Evolutionary conservation across 1,284 basidiomycete species (phyloP).

Genomic region (Bjerkandera adusta): DNA sequence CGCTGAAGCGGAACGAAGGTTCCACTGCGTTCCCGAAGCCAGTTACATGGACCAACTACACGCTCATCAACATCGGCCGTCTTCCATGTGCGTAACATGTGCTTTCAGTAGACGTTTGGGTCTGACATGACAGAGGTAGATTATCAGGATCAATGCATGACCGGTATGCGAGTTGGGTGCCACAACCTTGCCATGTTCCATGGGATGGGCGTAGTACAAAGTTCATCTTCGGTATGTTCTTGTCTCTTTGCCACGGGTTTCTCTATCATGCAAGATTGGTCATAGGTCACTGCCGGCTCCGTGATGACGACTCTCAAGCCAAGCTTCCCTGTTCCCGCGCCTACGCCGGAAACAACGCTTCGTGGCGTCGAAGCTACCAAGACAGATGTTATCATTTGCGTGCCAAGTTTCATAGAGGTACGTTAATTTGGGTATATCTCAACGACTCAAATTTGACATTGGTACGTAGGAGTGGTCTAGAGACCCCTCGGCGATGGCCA

Average conservation of each 20-base stretch:
- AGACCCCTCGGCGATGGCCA: constrained; percentile 8
- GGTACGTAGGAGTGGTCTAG: constrained; percentile 9
- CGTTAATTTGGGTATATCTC: background rate
- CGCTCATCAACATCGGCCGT: constrained; percentile 5
- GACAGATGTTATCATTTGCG: constrained; percentile 20
- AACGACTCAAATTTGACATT: constrained; percentile 1
- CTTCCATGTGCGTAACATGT: constrained; percentile 12
- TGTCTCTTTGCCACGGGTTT: background rate
- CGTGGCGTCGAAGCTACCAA: constrained; percentile 12
- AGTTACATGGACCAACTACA: constrained; percentile 16
- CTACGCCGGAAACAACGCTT: constrained; percentile 21
- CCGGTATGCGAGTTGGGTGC: constrained; percentile 18
- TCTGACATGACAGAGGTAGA: constrained; percentile 11
- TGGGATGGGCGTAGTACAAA: constrained; percentile 19
- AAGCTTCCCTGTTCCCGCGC: constrained; percentile 17
- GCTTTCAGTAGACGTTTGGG: background rate
- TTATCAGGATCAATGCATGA: constrained; percentile 22
- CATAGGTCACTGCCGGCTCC: constrained; percentile 18
- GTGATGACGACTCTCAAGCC: constrained; percentile 20
- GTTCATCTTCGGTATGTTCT: constrained; percentile 12
- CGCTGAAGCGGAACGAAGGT: constrained; percentile 11
- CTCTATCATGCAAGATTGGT: background rate
- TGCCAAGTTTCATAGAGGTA: constrained; percentile 23
- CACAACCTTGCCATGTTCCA: constrained; percentile 27
- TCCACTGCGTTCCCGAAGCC: constrained; percentile 25